These are phyloP conservation scores for Elasticomyces elasticus DNA, from an alignment of 495 filamentous ascomycete species.

Conservation along the genomic window DNA sequence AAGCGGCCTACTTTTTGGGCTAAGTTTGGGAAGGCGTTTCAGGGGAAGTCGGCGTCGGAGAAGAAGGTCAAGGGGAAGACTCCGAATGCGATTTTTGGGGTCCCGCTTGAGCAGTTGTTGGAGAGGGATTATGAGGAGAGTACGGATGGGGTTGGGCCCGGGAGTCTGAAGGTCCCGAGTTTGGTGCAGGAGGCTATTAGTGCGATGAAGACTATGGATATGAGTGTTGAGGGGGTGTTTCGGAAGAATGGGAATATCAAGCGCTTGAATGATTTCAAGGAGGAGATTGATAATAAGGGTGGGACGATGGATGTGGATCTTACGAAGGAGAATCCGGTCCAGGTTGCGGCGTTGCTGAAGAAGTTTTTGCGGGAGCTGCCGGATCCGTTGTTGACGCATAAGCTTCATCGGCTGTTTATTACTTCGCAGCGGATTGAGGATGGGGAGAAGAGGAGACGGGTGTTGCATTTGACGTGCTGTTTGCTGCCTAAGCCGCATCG, in stretches of 20 bases:
- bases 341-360: slow-evolving; percentile 88
- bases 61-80: slow-evolving; percentile 47
- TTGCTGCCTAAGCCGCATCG: slow-evolving; percentile 85
- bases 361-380: slow-evolving; percentile 92
- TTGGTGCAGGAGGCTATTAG: slow-evolving; percentile 86
- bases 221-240: slow-evolving; percentile 97
- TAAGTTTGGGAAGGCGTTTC: slow-evolving; percentile 92
- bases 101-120: slow-evolving; percentile 71
- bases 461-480: slow-evolving; percentile 88
- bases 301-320: slow-evolving; percentile 66
- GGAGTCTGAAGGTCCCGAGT: slow-evolving; percentile 74
- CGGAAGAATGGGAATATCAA: slow-evolving; percentile 98
- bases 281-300: slow-evolving; percentile 71
- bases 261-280: slow-evolving; percentile 71
- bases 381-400: slow-evolving; percentile 89
- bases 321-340: slow-evolving; percentile 74
- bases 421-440: slow-evolving; percentile 81
- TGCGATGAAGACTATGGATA: slow-evolving; percentile 96
- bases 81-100: slow-evolving; percentile 89
- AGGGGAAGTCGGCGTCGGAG: slow-evolving; percentile 51
- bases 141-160: slow-evolving; percentile 89
- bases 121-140: slow-evolving; percentile 93
- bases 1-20: slow-evolving; percentile 88
- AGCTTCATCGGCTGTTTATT: slow-evolving; percentile 85
- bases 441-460: slow-evolving; percentile 66